Evolutionary conservation across 345 rosid genomes (phyloP), one percentile per base, ranked within the genome.

Genomic region (Hibiscus trionum): DNA sequence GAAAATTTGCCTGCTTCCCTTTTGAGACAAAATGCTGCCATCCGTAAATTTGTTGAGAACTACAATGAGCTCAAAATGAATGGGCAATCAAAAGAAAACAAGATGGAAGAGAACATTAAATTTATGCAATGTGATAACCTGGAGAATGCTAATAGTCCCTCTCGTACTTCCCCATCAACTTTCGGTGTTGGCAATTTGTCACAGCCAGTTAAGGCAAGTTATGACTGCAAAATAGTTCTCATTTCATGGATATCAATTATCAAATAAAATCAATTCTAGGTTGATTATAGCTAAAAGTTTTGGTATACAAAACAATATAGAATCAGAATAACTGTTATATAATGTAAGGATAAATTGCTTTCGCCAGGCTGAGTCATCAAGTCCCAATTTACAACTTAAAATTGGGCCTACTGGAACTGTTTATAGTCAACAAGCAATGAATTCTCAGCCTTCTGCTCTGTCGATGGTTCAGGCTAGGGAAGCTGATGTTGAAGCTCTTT

Each of bases 1-100:
- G 93, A 88, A 79, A 90, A 86, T 75, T 75, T 88, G 86, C 96
- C 93, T 35, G 86, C 90, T 74, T 87, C 96, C 77, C 86, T 90
- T 72, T 80, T 73, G 47, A 83, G 80, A 73, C 87, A 80, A 53
- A 80, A 65, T 82, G 64, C 76, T 75, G 66, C 74, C 75, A 75
- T 80, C 56, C 74, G 77, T 72, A 81, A 80, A 82, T 80, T 74
- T 71, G 56, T 77, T 70, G 88, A 82, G 77, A 82, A 80, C 72
- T 56, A 78, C 55, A 83, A 75, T 53, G 93, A 84, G 70, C 80
- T 78, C 77, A 88, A 84, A 84, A 78, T 77, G 77, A 85, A 74
- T 47, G 88, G 76, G 77, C 84, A 65, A 68, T 80, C 77, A 73
- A 77, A 77, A 66, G 93, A 86, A 77, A 81, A 52, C 70, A 81